These are phyloP conservation scores for Polytrichum formosum DNA, from an alignment of 225 moss, liverwort and hornwort species.

Conservation along the genomic window DNA sequence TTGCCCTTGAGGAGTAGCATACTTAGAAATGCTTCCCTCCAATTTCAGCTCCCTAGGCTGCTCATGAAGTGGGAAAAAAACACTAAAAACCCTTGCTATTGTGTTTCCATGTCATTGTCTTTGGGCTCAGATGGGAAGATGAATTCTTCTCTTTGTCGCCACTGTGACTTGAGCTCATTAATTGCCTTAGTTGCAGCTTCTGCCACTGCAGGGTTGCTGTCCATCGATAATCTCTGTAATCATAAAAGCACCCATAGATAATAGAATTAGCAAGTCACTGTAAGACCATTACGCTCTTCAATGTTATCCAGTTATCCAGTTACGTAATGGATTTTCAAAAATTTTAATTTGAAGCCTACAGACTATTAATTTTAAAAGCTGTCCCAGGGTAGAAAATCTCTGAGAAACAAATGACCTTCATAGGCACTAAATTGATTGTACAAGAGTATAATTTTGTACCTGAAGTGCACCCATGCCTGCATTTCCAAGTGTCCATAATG, in stretches of 20 bases:
- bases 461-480: constrained; percentile 94
- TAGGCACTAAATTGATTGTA: neutral
- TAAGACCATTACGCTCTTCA: neutral
- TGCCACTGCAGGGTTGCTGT: constrained; percentile 76
- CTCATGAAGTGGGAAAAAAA: neutral
- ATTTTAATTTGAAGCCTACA: too few relatives aligned
- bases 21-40: constrained; percentile 12
- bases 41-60: neutral
- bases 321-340: neutral
- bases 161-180: constrained; percentile 64
- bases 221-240: constrained; percentile 73
- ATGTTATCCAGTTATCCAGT: too few relatives aligned
- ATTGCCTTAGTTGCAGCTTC: constrained; percentile 80
- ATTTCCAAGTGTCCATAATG: constrained; percentile 92
- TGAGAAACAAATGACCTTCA: neutral
- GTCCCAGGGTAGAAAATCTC: too few relatives aligned
- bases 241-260: neutral
- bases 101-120: constrained; percentile 20
- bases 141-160: constrained; percentile 43
- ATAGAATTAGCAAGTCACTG: neutral
- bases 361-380: too few relatives aligned
- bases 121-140: constrained; percentile 30
- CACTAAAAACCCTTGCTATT: constrained; percentile 5
- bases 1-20: constrained; percentile 6
- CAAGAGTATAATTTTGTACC: constrained; percentile 23